Evolutionary conservation across 495 filamentous ascomycete genomes (phyloP).

Genomic region (Annulohypoxylon moriforme): DNA sequence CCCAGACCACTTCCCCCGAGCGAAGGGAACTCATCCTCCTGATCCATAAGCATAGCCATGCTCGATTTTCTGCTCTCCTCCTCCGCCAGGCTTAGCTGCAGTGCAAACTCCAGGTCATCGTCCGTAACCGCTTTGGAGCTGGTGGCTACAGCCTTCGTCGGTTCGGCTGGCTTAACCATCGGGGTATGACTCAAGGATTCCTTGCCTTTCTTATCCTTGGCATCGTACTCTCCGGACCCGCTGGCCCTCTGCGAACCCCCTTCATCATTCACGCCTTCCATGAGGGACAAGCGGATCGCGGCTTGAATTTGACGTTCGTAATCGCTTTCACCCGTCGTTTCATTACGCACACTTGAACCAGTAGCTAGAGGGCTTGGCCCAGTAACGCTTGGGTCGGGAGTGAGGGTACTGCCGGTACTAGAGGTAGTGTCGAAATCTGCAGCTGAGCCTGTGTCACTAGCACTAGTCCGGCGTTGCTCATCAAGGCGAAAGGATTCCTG

Average conservation of each 20-base stretch:
- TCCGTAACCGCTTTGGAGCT: slow-evolving; percentile 50
- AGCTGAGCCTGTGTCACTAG: slow-evolving; percentile 63
- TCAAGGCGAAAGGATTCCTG: slow-evolving; percentile 77
- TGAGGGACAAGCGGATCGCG: slow-evolving; percentile 80
- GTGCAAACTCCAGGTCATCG: slow-evolving; percentile 84
- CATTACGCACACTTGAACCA: slow-evolving; percentile 55
- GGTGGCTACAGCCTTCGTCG: slow-evolving; percentile 32
- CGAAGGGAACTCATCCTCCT: slow-evolving; percentile 69
- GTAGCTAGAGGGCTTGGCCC: slow-evolving; percentile 52
- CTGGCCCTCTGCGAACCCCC: slow-evolving; percentile 45
- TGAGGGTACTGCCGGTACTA: slow-evolving; percentile 61
- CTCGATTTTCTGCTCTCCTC: slow-evolving; percentile 64
- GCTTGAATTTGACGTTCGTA: slow-evolving; percentile 81
- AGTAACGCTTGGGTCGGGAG: slow-evolving; percentile 61
- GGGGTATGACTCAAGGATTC: slow-evolving; percentile 52
- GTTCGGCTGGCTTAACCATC: slow-evolving; percentile 37
- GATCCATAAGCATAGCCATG: slow-evolving; percentile 30
- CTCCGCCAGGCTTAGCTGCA: slow-evolving; percentile 87
- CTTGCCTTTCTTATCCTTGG: slow-evolving; percentile 54
- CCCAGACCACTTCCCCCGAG: slow-evolving; percentile 55
- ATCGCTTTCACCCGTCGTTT: slow-evolving; percentile 65
- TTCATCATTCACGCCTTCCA: slow-evolving; percentile 62
- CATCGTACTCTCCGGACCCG: slow-evolving; percentile 60
- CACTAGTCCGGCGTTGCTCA: slow-evolving; percentile 64
- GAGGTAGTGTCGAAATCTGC: slow-evolving; percentile 63